Base-by-base conservation (phyloP, 345 rosid genomes). In the Brassica juncea region DNA sequence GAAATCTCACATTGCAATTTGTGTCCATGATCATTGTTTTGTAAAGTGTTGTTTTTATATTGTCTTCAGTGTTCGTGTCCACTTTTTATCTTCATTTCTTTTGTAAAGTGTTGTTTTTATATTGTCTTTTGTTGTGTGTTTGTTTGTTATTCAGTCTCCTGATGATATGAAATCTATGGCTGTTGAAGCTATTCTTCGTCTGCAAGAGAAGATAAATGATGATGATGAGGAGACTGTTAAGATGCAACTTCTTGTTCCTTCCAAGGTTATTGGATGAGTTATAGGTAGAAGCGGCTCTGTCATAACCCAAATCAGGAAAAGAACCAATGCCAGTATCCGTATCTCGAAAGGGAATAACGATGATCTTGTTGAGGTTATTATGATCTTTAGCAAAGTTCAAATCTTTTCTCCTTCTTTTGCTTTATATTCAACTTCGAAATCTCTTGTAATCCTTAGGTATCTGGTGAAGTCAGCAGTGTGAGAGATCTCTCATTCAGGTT, bases 161-260 rank as follows among this genome's bases (percentile, higher is more conserved):
- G 68, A 64, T 64, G 44, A 32, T 64, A 32, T 64, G 44, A 64
- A 64, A 25, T 64, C 25, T 32, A 64, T n/a, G 68, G 44, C 44
- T 32, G 44, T 64, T 32, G 68, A 64, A 32, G 44, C 68, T 15
- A 8, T 64, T 32, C 68, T 64, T 64, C 68, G 32, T 64, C 68
- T 31, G 4, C 68, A 64, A 32, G 68, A 64, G 44, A 64, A 64
- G 68, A 64, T 64, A 25, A 64, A 64, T 8, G 68, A 64, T 8
- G 68, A 32, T 0, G 44, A 32, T 15, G 44, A 64, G 68, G 44
- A 15, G 11, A 64, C 9, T 8, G 68, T 64, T 8, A 64, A 64
- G 44, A 64, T 32, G 68, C 68, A 64, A 8, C 68, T 64, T 64
- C 68, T 64, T 64, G 68, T 64, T 64, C 44, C 68, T 64, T 15